Percentiles rank a stretch among this genome's conserved stretches.
Evolutionary conservation across 2,329 filamentous ascomycete genomes (phyloP).

Genomic region (Chaetomium olivaceum): DNA sequence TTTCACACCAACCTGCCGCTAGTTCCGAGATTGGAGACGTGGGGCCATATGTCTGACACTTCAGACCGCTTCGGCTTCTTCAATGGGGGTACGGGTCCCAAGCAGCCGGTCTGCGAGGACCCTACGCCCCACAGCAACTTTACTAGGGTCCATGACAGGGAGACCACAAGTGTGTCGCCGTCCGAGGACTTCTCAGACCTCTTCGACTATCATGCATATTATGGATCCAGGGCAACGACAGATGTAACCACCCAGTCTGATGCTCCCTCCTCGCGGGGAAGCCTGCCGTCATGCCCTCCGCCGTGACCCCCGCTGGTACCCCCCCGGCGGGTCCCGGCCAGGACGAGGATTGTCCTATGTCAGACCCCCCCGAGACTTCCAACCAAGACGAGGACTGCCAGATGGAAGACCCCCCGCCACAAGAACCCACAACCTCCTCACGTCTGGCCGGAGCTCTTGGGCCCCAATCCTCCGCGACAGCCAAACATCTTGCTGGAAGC

Average conservation of each 20-base stretch:
- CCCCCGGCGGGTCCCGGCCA: conserved; percentile 1
- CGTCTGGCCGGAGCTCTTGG: conserved; percentile 25
- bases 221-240: conserved; percentile 5
- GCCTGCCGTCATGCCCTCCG: conserved; percentile 11
- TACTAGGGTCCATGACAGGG: conserved; percentile 14
- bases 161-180: conserved; percentile 21
- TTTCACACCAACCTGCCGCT: conserved; percentile 16
- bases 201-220: conserved; percentile 27
- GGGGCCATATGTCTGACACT: conserved; percentile 24
- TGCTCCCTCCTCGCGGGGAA: conserved; percentile 18
- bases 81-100: conserved; percentile 13
- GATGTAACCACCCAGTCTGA: conserved; percentile 28
- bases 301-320: conserved; percentile 10
- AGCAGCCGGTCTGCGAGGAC: conserved; percentile 7
- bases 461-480: conserved; percentile 19
- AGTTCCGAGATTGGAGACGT: conserved; percentile 17
- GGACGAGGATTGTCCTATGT: conserved; percentile 27
- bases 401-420: conserved; percentile 25
- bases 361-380: conserved; percentile 17
- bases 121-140: conserved; percentile 21
- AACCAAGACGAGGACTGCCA: conserved; percentile 22
- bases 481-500: conserved; percentile 15
- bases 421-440: conserved; percentile 15
- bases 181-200: conserved; percentile 22
- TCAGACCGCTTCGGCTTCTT: conserved; percentile 18